phyloP scores from a whole-genome alignment of 2,329 filamentous ascomycete species.

The Neocatenulostroma microsporum region DNA sequence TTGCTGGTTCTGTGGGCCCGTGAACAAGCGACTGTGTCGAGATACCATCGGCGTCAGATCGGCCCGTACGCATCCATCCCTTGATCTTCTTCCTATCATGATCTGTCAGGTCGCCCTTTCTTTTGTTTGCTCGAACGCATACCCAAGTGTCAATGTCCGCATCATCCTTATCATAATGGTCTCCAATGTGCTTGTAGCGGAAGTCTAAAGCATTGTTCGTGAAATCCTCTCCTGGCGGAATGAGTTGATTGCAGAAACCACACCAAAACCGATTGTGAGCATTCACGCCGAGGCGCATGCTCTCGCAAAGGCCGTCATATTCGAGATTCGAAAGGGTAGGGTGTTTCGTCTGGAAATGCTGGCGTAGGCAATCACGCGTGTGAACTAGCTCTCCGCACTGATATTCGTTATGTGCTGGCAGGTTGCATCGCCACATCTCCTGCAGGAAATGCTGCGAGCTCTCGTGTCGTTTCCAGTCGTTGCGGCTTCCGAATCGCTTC shows the following conservation, averaged over 20 bases:
- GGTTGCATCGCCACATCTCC: conserved; percentile 64
- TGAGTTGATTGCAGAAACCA: conserved; percentile 62
- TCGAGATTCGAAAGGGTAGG: not conserved
- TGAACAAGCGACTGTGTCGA: too few relatives aligned
- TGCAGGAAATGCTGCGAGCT: conserved; percentile 65
- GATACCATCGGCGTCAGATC: too few relatives aligned
- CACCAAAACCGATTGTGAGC: conserved; percentile 71
- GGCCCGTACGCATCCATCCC: too few relatives aligned
- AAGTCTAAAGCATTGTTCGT: conserved; percentile 29
- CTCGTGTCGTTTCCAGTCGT: conserved; percentile 91
- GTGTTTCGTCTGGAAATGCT: not conserved
- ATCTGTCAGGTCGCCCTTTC: conserved; percentile 24
- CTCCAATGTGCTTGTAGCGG: conserved; percentile 66
- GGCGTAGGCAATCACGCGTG: too few relatives aligned
- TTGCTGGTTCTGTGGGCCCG: not conserved
- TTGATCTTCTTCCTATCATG: conserved; percentile 4
- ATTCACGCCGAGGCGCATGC: conserved; percentile 54
- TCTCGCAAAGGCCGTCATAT: conserved; percentile 30
- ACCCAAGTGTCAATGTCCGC: conserved; percentile 52
- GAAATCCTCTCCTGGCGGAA: conserved; percentile 32
- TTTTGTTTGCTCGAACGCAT: conserved; percentile 31
- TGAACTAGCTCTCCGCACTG: too few relatives aligned
- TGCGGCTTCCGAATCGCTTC: conserved; percentile 81
- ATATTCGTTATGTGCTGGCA: conserved; percentile 19
- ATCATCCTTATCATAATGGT: conserved; percentile 55